A percentile compares a stretch with the other conserved stretches of the same genome.
Conservation (phyloP, 805 yeast genomes). For the Candida germanica region DNA sequence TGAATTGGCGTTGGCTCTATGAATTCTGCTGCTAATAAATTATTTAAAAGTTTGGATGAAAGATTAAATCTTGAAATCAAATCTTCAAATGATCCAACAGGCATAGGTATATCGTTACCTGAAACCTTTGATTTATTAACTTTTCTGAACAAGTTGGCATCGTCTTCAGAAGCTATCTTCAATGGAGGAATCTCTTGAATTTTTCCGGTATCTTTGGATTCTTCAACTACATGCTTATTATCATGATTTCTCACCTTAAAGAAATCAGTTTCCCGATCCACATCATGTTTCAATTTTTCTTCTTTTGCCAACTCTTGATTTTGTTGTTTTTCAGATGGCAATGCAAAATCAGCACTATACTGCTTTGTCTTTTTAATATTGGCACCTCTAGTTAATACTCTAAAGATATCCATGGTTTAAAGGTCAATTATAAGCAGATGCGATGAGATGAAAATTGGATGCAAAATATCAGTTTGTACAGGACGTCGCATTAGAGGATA, state of each 20-base stretch:
- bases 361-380: constrained; percentile 58
- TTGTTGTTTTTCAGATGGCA: constrained; percentile 22
- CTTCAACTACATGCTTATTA: background rate
- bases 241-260: constrained; percentile 54
- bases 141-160: constrained; percentile 62
- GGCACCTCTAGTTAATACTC: constrained; percentile 84
- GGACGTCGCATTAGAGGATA: constrained; percentile 4
- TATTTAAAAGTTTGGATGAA: constrained; percentile 54
- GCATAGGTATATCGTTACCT: constrained; percentile 86
- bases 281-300: constrained; percentile 43
- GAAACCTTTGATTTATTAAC: constrained; percentile 64
- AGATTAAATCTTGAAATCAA: constrained; percentile 65
- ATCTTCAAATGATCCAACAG: constrained; percentile 87
- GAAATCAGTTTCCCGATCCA: constrained; percentile 78
- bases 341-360: constrained; percentile 40
- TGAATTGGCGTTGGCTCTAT: constrained; percentile 91
- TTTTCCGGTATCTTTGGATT: constrained; percentile 6
- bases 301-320: constrained; percentile 30
- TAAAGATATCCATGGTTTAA: constrained; percentile 93
- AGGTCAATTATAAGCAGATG: too few relatives aligned
- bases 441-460: constrained; percentile 10
- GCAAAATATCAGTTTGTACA: constrained; percentile 2
- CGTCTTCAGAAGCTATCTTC: constrained; percentile 49
- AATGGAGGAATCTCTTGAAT: constrained; percentile 27
- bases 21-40: constrained; percentile 67